Evolutionary conservation across 2,329 filamentous ascomycete species (phyloP).

Genomic region (Grosmannia serpens): DNA sequence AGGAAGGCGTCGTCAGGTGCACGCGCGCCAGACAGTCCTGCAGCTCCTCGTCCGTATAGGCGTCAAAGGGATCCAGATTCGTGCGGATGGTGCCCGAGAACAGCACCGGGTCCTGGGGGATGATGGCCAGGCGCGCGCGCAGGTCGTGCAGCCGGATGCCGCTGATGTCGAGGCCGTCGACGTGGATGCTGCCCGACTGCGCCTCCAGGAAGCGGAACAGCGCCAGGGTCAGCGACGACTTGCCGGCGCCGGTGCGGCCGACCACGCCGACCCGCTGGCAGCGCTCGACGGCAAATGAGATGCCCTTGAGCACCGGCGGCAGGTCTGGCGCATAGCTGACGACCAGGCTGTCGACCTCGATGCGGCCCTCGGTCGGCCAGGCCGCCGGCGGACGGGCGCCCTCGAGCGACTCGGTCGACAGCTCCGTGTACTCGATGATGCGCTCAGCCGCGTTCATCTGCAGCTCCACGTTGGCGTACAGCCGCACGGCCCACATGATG

Average conservation of each 20-base stretch:
- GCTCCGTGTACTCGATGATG: conserved; percentile 61
- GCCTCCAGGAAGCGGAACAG: conserved; percentile 70
- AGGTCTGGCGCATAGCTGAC: conserved; percentile 62
- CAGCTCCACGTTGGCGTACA: conserved; percentile 61
- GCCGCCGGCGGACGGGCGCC: conserved; percentile 52
- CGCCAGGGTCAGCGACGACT: conserved; percentile 63
- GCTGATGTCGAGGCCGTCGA: conserved; percentile 66
- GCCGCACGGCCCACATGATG: conserved; percentile 54
- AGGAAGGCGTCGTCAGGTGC: conserved; percentile 39
- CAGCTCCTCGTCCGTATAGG: conserved; percentile 57
- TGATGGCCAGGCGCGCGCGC: conserved; percentile 65
- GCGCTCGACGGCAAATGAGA: conserved; percentile 54
- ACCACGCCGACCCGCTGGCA: conserved; percentile 67
- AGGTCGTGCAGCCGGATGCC: conserved; percentile 59
- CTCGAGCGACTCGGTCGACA: conserved; percentile 54
- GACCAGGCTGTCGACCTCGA: conserved; percentile 63
- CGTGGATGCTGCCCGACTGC: conserved; percentile 50
- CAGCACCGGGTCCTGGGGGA: conserved; percentile 68
- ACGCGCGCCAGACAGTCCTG: conserved; percentile 59
- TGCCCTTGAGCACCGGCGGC: conserved; percentile 56
- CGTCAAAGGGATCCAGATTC: conserved; percentile 67
- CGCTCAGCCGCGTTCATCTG: conserved; percentile 72
- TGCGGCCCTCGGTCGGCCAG: conserved; percentile 63
- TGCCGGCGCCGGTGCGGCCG: conserved; percentile 67
- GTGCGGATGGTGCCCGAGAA: conserved; percentile 68